Evolutionary conservation across 2,329 filamentous ascomycete species (phyloP).

Genomic region (Teratosphaeria viscida): DNA sequence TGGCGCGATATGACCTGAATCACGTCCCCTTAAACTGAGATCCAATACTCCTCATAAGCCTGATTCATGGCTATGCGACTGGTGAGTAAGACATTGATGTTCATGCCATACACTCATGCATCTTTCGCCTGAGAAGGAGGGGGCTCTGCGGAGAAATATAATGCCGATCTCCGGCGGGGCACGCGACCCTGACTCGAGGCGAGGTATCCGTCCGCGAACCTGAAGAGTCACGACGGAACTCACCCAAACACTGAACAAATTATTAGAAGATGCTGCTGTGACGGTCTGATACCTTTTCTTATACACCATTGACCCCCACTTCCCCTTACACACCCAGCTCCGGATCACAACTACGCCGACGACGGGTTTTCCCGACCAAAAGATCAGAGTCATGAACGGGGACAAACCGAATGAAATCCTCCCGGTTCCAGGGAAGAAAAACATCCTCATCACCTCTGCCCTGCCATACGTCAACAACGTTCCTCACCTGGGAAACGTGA

Average conservation of each 20-base stretch:
- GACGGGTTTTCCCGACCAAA: not conserved
- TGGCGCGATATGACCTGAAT: too few species aligned
- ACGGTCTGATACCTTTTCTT: too few species aligned
- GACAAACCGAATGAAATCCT: conserved; percentile 28
- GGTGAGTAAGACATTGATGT: too few species aligned
- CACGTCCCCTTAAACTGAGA: too few species aligned
- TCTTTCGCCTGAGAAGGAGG: too few species aligned
- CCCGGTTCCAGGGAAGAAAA: conserved; percentile 54
- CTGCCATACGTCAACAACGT: conserved; percentile 71
- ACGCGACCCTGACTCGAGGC: not conserved
- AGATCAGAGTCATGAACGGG: conserved; percentile 3
- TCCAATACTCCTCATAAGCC: too few species aligned
- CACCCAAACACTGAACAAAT: too few species aligned
- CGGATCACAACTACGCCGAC: not conserved
- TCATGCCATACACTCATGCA: too few species aligned
- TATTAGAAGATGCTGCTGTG: too few species aligned
- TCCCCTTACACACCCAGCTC: not conserved
- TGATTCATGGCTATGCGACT: too few species aligned
- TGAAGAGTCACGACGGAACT: not conserved
- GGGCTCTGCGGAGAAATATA: not conserved
- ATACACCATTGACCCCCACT: not conserved
- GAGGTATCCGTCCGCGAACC: not conserved
- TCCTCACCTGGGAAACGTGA: conserved; percentile 77
- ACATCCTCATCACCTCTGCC: conserved; percentile 85
- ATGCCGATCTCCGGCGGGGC: not conserved